Conservation (phyloP, 2,329 filamentous ascomycete genomes). For the Cercospora citrullina region DNA sequence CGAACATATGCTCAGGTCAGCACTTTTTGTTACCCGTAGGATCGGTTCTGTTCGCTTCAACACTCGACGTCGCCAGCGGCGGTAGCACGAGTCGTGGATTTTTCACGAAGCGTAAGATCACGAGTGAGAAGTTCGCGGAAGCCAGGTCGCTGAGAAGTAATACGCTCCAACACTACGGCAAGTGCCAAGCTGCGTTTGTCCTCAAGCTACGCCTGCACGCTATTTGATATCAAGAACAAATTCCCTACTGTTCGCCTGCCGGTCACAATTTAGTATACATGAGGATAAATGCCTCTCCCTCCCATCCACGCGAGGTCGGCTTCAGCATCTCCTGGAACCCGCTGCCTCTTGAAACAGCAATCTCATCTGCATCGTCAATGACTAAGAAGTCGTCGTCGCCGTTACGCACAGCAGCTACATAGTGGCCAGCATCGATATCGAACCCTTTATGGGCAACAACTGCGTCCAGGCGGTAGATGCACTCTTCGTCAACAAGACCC, state of each 20-base stretch:
- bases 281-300: background rate
- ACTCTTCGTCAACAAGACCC: background rate
- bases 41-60: too few relatives aligned
- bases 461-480: slow-evolving; percentile 16
- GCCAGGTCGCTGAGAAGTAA: too few relatives aligned
- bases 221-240: background rate
- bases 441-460: slow-evolving; percentile 18
- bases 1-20: too few relatives aligned
- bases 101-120: background rate
- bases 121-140: too few relatives aligned
- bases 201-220: background rate
- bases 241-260: background rate
- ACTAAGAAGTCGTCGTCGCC: slow-evolving; percentile 1
- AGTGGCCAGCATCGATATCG: slow-evolving; percentile 7
- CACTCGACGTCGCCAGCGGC: too few relatives aligned
- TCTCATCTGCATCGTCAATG: slow-evolving; percentile 7
- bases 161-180: background rate
- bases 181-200: background rate
- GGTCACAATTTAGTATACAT: slow-evolving; percentile 9
- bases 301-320: background rate
- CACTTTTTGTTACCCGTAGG: too few relatives aligned
- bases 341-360: background rate
- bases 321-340: slow-evolving; percentile 5
- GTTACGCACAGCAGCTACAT: slow-evolving; percentile 12
- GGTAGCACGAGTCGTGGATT: too few relatives aligned